Evolutionary conservation across 495 filamentous ascomycete species (phyloP).

Genomic region (Aspergillus panamensis): DNA sequence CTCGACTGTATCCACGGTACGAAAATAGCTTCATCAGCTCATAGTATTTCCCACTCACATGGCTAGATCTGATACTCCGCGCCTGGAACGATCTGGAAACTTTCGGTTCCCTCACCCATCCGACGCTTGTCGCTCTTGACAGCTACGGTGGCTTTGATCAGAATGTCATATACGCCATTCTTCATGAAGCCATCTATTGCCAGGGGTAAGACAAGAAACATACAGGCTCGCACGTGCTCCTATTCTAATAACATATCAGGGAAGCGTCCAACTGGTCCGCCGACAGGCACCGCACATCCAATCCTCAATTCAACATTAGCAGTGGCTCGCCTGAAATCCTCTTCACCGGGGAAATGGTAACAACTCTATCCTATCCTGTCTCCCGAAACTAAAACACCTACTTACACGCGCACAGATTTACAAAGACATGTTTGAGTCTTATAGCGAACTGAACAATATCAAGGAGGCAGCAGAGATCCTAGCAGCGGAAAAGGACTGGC

Average conservation of each 20-base stretch:
- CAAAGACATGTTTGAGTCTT: conserved; percentile 74
- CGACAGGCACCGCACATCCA: conserved; percentile 44
- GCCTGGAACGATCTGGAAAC: conserved; percentile 65
- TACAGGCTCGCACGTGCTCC: not conserved
- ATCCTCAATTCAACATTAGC: conserved; percentile 43
- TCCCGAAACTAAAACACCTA: conserved; percentile 7
- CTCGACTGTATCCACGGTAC: conserved; percentile 63
- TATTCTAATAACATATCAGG: conserved; percentile 29
- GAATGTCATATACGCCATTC: conserved; percentile 74
- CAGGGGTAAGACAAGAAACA: conserved; percentile 41
- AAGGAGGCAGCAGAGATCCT: conserved; percentile 64
- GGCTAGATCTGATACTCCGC: conserved; percentile 61
- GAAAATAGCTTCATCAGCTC: not conserved
- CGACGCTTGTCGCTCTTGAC: conserved; percentile 65
- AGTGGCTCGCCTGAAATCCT: conserved; percentile 55
- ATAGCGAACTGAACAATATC: conserved; percentile 64
- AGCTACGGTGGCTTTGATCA: conserved; percentile 62
- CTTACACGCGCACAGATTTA: conserved; percentile 50
- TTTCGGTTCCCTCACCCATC: conserved; percentile 69
- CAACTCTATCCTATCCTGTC: not conserved
- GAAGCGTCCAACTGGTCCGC: conserved; percentile 62
- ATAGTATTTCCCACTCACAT: not conserved
- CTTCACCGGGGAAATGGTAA: conserved; percentile 88
- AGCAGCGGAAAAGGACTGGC: conserved; percentile 65
- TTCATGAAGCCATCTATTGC: conserved; percentile 86